phyloP scores from a whole-genome alignment of 2,329 filamentous ascomycete species.

The Tolypocladium ophioglossoides region DNA sequence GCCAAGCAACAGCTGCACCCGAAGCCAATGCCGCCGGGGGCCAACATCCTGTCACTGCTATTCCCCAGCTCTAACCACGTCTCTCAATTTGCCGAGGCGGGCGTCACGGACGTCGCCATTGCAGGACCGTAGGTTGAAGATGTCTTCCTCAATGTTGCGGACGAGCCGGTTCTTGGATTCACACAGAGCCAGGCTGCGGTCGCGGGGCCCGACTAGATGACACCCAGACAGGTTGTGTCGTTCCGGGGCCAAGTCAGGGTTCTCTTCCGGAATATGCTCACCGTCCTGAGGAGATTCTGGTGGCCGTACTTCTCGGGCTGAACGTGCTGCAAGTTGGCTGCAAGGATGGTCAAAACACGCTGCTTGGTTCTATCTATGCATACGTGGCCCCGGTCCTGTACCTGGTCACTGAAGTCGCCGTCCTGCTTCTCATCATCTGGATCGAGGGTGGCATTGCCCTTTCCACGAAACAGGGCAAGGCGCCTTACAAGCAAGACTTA shows the following conservation, averaged over 20 bases:
- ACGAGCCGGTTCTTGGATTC: not conserved
- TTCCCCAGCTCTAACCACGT: constrained; percentile 8
- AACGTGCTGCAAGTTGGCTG: constrained; percentile 74
- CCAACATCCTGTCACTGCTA: constrained; percentile 8
- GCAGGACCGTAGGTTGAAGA: constrained; percentile 21
- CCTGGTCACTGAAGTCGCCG: constrained; percentile 56
- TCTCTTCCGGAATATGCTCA: constrained; percentile 62
- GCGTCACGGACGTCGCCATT: constrained; percentile 23
- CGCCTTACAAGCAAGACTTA: not conserved
- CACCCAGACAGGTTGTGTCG: constrained; percentile 4
- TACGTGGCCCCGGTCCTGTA: constrained; percentile 79
- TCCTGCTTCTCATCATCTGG: constrained; percentile 61
- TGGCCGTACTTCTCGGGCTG: constrained; percentile 64
- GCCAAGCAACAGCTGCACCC: constrained; percentile 5
- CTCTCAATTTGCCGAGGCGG: constrained; percentile 36
- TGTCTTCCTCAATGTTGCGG: constrained; percentile 15
- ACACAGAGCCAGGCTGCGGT: not conserved
- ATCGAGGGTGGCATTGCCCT: constrained; percentile 57
- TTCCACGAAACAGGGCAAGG: constrained; percentile 18
- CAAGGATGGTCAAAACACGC: constrained; percentile 45
- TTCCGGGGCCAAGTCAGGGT: constrained; percentile 48
- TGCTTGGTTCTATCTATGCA: constrained; percentile 50
- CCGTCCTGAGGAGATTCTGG: constrained; percentile 63
- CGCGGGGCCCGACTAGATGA: constrained; percentile 1
- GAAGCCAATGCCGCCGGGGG: not conserved